These are phyloP conservation scores for Xanthoconium stramineum DNA, from an alignment of 768 basidiomycete species.

Conservation along the genomic window DNA sequence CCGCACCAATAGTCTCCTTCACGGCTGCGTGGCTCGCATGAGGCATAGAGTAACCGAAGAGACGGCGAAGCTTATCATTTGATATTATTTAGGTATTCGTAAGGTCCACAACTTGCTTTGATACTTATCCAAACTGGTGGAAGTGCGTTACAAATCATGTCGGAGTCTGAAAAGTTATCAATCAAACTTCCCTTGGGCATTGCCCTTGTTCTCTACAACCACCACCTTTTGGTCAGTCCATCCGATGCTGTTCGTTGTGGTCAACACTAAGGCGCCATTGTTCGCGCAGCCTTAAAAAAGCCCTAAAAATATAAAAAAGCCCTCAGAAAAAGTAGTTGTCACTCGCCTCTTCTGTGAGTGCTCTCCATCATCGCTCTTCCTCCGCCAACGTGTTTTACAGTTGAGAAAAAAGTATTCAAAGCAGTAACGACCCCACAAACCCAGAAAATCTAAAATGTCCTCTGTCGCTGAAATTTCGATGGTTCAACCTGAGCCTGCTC, in stretches of 20 bases:
- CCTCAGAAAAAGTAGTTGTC: conserved; percentile 70
- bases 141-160: conserved; percentile 11
- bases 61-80: too few species aligned
- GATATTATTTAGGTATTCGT: too few species aligned
- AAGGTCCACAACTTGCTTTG: too few species aligned
- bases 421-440: conserved; percentile 84
- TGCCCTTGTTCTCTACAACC: conserved; percentile 49
- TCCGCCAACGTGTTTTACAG: conserved; percentile 29
- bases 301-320: conserved; percentile 61
- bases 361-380: conserved; percentile 15
- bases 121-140: too few species aligned
- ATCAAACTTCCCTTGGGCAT: conserved; percentile 18
- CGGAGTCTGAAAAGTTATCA: conserved; percentile 43
- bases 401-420: conserved; percentile 79
- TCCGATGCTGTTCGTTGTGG: conserved; percentile 16
- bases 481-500: conserved; percentile 46
- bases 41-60: too few species aligned
- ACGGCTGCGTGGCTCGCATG: not conserved
- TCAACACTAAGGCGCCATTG: conserved; percentile 17
- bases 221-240: conserved; percentile 61
- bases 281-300: conserved; percentile 51
- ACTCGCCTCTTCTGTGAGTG: conserved; percentile 68
- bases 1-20: too few species aligned
- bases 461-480: conserved; percentile 54
- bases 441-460: conserved; percentile 56